These are phyloP conservation scores for Teunomyces pallodes DNA, from an alignment of 805 yeast genomes.

Conservation along the genomic window DNA sequence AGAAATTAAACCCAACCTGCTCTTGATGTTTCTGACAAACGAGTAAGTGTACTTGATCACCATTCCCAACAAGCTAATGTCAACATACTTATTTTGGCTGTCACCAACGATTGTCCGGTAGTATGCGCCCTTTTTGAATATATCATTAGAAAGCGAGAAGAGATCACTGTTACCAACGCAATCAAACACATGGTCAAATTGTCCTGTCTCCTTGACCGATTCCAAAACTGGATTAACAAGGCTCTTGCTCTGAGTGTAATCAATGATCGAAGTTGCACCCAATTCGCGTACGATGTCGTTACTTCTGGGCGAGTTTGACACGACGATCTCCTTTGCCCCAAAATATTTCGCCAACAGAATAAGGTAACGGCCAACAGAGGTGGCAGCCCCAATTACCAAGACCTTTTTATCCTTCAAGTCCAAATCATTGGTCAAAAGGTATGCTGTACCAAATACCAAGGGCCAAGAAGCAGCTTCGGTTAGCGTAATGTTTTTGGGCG, in stretches of 20 bases:
- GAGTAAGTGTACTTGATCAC: neutral
- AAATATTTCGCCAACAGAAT: conserved; percentile 54
- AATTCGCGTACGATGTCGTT: conserved; percentile 37
- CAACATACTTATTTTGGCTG: conserved; percentile 29
- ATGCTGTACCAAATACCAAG: conserved; percentile 64
- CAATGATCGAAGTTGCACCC: conserved; percentile 61
- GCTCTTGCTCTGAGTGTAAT: conserved; percentile 49
- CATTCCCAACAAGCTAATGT: conserved; percentile 9
- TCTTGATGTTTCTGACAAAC: conserved; percentile 8
- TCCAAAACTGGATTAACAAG: conserved; percentile 32
- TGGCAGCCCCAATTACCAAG: conserved; percentile 70
- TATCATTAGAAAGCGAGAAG: conserved; percentile 36
- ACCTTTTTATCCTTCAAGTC: conserved; percentile 45
- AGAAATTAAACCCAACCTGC: conserved; percentile 17
- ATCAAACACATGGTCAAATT: conserved; percentile 64
- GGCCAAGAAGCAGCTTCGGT: conserved; percentile 68
- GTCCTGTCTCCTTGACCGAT: conserved; percentile 26
- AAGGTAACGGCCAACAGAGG: conserved; percentile 60
- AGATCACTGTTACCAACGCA: conserved; percentile 59
- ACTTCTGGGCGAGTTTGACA: conserved; percentile 53
- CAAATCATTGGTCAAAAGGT: conserved; percentile 28
- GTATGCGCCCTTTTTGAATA: conserved; percentile 49
- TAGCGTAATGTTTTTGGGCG: conserved; percentile 43
- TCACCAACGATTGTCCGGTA: conserved; percentile 63
- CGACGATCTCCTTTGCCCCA: conserved; percentile 51